A percentile compares a stretch with the other conserved stretches of the same genome.
Evolutionary conservation across 2,329 filamentous ascomycete species (phyloP).

Genomic region (Ceratocystis harringtonii): DNA sequence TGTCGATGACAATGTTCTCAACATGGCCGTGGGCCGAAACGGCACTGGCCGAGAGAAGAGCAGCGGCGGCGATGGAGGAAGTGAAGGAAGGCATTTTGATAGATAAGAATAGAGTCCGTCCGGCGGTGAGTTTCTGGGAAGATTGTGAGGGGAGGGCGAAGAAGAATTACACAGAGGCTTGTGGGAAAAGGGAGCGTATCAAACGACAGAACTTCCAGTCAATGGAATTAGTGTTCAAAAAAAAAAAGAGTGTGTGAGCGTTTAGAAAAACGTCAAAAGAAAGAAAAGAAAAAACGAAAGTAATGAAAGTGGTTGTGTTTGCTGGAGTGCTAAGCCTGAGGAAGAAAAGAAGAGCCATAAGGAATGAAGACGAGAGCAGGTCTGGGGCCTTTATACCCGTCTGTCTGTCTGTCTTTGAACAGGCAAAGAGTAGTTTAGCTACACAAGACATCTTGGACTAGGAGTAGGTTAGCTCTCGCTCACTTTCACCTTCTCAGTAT

Average conservation of each 20-base stretch:
- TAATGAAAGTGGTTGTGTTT: slow-evolving; percentile 3
- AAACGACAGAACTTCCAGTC: slow-evolving; percentile 12
- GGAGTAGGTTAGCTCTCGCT: not conserved
- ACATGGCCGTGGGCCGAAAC: slow-evolving; percentile 25
- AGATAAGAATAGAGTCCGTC: not conserved
- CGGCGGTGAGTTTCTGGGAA: slow-evolving; percentile 18
- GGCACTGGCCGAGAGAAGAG: slow-evolving; percentile 19
- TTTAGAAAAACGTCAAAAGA: not conserved
- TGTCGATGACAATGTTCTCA: slow-evolving; percentile 21
- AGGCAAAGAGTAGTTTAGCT: not conserved
- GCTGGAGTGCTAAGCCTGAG: slow-evolving; percentile 13
- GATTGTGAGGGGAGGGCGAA: not conserved
- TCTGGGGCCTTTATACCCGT: not conserved
- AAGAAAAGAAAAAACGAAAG: not conserved
- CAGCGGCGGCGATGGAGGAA: slow-evolving; percentile 12
- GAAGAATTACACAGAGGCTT: not conserved
- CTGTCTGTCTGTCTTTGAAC: not conserved
- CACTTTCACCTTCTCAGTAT: not conserved
- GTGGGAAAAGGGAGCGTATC: not conserved
- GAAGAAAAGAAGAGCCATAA: not conserved
- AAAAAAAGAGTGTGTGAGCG: not conserved
- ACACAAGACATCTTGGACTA: not conserved
- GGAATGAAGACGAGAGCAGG: not conserved
- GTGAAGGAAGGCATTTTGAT: slow-evolving; percentile 20
- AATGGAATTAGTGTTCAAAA: slow-evolving; percentile 5